Base-by-base conservation (phyloP, 495 filamentous ascomycete genomes). In the Penicillium angulare region DNA sequence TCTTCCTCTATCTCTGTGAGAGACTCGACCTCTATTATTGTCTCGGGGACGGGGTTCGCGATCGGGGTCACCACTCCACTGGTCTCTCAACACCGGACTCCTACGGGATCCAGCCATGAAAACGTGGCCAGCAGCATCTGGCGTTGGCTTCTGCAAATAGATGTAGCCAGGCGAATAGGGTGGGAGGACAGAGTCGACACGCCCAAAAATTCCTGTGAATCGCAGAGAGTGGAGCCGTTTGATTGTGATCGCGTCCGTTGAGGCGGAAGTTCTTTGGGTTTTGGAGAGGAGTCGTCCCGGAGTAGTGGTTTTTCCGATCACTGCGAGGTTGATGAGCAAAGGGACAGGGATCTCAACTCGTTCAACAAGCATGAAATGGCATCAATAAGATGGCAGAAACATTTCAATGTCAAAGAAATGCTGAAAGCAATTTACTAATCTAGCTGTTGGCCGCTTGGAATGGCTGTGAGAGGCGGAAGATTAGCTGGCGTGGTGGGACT, bases 71-170 rank as follows among this genome's bases (percentile, higher is more conserved):
- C 57, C 66, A 77, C 79, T 68, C 77, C 75, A 73, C 81, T 81
- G 47, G 74, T 81, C 68, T 82, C 79, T 67, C 71, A 81, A 67
- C 65, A 71, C 66, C 66, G 76, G 75, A 73, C 76, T 81, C 76
- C 70, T 72, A 72, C 69, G 76, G 64, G 78, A 77, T 69, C 72
- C 74, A 77, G 78, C 78, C 78, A 81, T 81, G 70, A 71, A 66
- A 61, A 60, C 59, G 59, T 59, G 63, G 58, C 60, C 61, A 66
- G 55, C 71, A 56, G 68, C 74, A 77, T 75, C 67, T 66, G 71
- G 68, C 51, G 65, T 49, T 45, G 41, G 49, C 47, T 29, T 18
- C 8, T 24, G 45, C 50, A 53, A 24, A 54, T 52, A 42, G 47
- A 29, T 17, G 36, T 23, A 43, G 20, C 20, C 22, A 27, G 44